phyloP scores from a whole-genome alignment of 768 basidiomycete species.

The Lenzites betulinus region DNA sequence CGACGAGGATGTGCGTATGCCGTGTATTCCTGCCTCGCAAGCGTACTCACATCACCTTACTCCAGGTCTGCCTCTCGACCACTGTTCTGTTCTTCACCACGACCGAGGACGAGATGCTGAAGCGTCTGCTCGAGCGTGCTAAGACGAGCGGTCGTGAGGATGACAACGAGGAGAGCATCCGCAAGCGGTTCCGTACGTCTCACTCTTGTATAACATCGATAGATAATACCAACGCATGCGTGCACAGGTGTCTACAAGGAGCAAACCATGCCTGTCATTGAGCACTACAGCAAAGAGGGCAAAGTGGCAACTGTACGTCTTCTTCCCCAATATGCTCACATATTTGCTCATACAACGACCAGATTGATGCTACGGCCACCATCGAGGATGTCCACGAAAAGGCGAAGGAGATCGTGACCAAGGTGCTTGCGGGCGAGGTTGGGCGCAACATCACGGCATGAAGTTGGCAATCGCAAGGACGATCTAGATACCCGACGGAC shows the following conservation, averaged over 20 bases:
- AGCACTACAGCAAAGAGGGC: constrained; percentile 64
- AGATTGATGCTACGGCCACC: constrained; percentile 71
- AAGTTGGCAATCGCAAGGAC: background rate
- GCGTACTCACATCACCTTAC: background rate
- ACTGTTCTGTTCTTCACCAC: constrained; percentile 86
- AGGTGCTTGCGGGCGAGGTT: constrained; percentile 42
- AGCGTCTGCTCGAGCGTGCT: constrained; percentile 83
- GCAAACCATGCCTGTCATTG: constrained; percentile 91
- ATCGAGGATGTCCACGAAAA: constrained; percentile 73
- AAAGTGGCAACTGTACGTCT: constrained; percentile 79
- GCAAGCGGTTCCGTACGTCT: constrained; percentile 88
- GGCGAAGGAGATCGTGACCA: constrained; percentile 55
- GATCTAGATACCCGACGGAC: constrained; percentile 17
- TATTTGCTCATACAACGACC: background rate
- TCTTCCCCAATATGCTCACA: background rate
- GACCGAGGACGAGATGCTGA: constrained; percentile 84
- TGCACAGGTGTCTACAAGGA: constrained; percentile 75
- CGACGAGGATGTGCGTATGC: constrained; percentile 68
- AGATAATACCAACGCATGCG: too few relatives aligned
- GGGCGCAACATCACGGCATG: constrained; percentile 29
- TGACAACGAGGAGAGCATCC: constrained; percentile 92
- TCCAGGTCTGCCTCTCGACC: constrained; percentile 77
- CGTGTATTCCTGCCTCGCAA: background rate
- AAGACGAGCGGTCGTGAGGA: constrained; percentile 96
- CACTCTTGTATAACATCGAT: background rate